Conservation (phyloP, 768 basidiomycete species). For the Fistulinella prunicolor region DNA sequence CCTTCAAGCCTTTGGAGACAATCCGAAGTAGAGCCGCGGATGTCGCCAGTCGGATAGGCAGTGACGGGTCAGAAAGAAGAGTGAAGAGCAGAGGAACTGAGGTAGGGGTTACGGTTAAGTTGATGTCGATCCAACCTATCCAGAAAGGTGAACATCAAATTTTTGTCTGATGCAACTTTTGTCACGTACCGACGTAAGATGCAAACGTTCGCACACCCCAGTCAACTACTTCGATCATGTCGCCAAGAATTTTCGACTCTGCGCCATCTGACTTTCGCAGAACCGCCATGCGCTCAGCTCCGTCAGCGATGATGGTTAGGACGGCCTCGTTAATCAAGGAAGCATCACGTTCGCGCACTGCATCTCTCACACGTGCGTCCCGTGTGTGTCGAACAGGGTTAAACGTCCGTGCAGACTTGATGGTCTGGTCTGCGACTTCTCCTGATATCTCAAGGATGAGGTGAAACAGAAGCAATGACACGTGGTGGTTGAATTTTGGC, state of each 20-base stretch:
- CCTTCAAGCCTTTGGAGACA: constrained; percentile 91
- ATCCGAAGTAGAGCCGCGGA: constrained; percentile 79
- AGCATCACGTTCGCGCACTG: constrained; percentile 88
- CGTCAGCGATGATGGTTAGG: constrained; percentile 75
- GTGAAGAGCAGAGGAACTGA: constrained; percentile 84
- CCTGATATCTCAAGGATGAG: constrained; percentile 92
- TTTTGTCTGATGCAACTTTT: not conserved
- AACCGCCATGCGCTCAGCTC: constrained; percentile 52
- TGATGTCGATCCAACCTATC: constrained; percentile 96
- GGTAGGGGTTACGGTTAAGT: constrained; percentile 87
- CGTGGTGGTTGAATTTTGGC: constrained; percentile 73
- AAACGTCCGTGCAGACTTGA: constrained; percentile 82
- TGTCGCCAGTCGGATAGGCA: constrained; percentile 81
- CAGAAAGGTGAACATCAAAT: not conserved
- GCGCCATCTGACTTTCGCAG: constrained; percentile 45
- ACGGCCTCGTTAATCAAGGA: constrained; percentile 83
- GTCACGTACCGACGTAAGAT: constrained; percentile 85
- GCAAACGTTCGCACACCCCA: constrained; percentile 91
- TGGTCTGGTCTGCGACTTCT: constrained; percentile 94
- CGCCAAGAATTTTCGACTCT: constrained; percentile 52
- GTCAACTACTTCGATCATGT: constrained; percentile 77
- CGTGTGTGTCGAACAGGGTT: constrained; percentile 68
- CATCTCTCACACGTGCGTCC: constrained; percentile 84
- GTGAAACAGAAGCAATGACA: constrained; percentile 87
- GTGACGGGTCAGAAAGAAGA: constrained; percentile 71